Base-by-base conservation (phyloP, 305 asterid genomes). In the Petunia hybrid region DNA sequence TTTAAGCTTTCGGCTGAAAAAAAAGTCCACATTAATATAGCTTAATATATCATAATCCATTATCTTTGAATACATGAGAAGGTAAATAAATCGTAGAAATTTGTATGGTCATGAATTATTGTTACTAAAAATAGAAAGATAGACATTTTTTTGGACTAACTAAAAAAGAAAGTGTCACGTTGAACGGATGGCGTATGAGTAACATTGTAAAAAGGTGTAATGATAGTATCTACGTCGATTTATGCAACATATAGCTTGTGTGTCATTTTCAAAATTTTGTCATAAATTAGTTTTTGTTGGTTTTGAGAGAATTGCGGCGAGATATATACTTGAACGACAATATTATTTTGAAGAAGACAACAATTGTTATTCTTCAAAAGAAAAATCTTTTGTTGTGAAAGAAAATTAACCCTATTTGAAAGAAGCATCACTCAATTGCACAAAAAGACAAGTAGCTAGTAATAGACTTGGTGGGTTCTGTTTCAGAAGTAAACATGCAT, bases 1-100 rank as follows among this genome's bases (percentile, higher is more conserved):
- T 91, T 88, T 81, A 95, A 82, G 55, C 89, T 88, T 88, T 92
- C 90, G 14, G 97, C 97, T 93, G 88, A 14, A 83, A 79, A 65
- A 51, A 39, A n/a, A 22, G 22, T 60, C 10, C 77, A 45, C 10
- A 22, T 45, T 16, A 67, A 67, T 40, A 2, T 66, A 2, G 53
- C 53, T 66, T 8, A 40, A 1, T 66, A 66, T 40, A 39, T 65
- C 12, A 9, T 2, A 35, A 22, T 22, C 22, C 22, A 22, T 22
- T 8, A 9, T 62, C 42, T 62, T 62, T 35, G 10, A 61, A 8
- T 61, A 12, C 31, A 31, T 14, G 40, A 61, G 14, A 31, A 3
- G 31, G 14, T 56, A 56, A 22, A 22, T 22, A 22, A 22, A 22
- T 22, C 22, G 0, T 22, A 22, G 22, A 22, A 22, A 22, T 22